Conservation (phyloP, 2,329 filamentous ascomycete genomes). For the Falciphora oryzae region DNA sequence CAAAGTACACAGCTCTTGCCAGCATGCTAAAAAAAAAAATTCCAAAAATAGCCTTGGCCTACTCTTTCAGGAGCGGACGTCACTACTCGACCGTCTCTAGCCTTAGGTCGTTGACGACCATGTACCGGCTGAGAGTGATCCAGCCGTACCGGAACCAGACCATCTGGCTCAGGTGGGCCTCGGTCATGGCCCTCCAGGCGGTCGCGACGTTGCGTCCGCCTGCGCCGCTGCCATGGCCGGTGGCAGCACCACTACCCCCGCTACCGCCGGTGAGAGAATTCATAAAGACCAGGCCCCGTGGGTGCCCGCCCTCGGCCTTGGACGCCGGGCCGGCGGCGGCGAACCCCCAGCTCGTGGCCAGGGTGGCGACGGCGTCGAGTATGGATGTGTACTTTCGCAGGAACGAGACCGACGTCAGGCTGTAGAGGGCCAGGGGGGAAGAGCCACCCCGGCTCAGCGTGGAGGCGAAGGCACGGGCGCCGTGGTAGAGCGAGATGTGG, state of each 20-base stretch:
- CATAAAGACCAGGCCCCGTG: conserved; percentile 61
- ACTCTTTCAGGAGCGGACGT: neutral
- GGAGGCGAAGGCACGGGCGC: conserved; percentile 67
- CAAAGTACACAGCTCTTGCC: neutral
- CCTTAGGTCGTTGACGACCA: conserved; percentile 86
- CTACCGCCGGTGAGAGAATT: conserved; percentile 41
- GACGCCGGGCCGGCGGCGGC: conserved; percentile 39
- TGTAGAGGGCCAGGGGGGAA: conserved; percentile 79
- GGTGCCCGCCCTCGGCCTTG: conserved; percentile 38
- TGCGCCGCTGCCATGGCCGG: conserved; percentile 41
- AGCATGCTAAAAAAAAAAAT: neutral
- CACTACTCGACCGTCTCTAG: conserved; percentile 34
- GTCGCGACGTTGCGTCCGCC: conserved; percentile 44
- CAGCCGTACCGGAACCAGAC: conserved; percentile 96
- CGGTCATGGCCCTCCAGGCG: conserved; percentile 82
- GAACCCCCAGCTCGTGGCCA: conserved; percentile 28
- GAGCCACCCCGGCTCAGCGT: conserved; percentile 57
- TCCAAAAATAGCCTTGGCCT: neutral
- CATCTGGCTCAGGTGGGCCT: conserved; percentile 93
- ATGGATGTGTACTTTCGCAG: conserved; percentile 76
- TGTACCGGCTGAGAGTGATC: conserved; percentile 87
- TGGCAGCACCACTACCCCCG: conserved; percentile 33
- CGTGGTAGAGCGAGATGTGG: conserved; percentile 83
- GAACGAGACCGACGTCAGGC: conserved; percentile 66
- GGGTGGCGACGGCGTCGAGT: conserved; percentile 68